phyloP scores from a whole-genome alignment of 257 asterid genomes.

The Pogostemon cablin region DNA sequence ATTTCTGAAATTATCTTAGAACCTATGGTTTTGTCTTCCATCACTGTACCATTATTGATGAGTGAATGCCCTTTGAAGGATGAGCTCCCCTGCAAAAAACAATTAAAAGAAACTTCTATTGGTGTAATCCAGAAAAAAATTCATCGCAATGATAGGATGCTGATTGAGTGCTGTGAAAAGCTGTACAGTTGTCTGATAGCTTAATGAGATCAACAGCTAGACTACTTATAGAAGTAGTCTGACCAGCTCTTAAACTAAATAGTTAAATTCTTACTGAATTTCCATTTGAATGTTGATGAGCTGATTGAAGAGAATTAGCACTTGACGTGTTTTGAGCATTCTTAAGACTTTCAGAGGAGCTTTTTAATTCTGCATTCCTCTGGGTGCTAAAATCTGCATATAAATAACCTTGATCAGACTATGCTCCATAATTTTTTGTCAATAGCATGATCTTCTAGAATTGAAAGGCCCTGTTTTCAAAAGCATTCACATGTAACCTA shows the following conservation, averaged over 20 bases:
- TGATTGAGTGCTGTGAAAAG: conserved; percentile 23
- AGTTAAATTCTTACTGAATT: conserved; percentile 54
- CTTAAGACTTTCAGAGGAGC: conserved; percentile 49
- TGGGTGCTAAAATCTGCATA: conserved; percentile 51
- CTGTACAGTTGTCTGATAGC: conserved; percentile 24
- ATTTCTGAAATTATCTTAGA: conserved; percentile 44
- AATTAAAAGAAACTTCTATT: conserved; percentile 14
- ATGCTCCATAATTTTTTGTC: conserved; percentile 24
- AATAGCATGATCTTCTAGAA: conserved; percentile 24
- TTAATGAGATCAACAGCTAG: conserved; percentile 22
- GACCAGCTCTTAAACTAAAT: conserved; percentile 20
- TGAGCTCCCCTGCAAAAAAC: conserved; percentile 49
- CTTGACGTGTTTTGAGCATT: conserved; percentile 42
- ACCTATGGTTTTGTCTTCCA: conserved; percentile 40
- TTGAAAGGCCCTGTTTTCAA: conserved; percentile 20
- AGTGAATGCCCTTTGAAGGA: conserved; percentile 42
- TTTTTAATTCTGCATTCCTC: conserved; percentile 48
- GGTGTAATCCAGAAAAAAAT: conserved; percentile 27
- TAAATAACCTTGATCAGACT: conserved; percentile 25
- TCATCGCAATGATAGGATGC: conserved; percentile 12
- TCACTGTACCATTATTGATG: conserved; percentile 33
- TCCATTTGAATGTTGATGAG: conserved; percentile 39
- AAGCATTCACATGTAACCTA: conserved; percentile 24
- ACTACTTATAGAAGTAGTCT: neutral
- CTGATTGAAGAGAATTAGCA: conserved; percentile 42